Conservation (phyloP, 257 asterid genomes). For the Ballota nigra region DNA sequence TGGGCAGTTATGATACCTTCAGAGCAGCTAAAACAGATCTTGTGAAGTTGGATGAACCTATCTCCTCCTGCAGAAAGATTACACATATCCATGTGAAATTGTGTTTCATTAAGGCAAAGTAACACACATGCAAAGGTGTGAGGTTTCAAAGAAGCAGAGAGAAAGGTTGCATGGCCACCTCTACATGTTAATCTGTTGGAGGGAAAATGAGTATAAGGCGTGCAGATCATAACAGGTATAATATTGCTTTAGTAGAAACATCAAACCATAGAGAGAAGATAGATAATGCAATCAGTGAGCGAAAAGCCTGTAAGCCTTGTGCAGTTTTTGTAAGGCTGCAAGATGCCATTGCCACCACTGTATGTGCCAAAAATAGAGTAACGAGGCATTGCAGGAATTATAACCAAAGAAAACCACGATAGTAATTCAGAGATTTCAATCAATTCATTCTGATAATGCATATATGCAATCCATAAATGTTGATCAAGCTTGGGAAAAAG, state of each 20-base stretch:
- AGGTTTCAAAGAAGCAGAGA: neutral
- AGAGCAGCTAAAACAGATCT: neutral
- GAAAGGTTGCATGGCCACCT: neutral
- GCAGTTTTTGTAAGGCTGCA: neutral
- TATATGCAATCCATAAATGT: neutral
- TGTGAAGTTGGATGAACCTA: neutral
- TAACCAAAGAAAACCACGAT: neutral
- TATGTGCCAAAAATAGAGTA: neutral
- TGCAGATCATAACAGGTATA: neutral
- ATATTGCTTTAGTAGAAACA: neutral
- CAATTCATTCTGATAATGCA: neutral
- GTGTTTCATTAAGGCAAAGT: neutral
- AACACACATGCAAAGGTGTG: neutral
- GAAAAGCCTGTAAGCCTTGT: neutral
- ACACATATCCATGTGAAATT: neutral
- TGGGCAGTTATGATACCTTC: neutral
- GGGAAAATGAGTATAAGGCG: neutral
- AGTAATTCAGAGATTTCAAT: neutral
- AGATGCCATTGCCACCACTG: neutral
- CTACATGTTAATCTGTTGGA: neutral
- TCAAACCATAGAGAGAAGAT: neutral
- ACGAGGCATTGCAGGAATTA: neutral
- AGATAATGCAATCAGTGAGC: neutral
- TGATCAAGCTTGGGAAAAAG: neutral
- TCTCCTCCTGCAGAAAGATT: neutral